Base-by-base conservation (phyloP, 345 rosid genomes). In the Linum lewisii region DNA sequence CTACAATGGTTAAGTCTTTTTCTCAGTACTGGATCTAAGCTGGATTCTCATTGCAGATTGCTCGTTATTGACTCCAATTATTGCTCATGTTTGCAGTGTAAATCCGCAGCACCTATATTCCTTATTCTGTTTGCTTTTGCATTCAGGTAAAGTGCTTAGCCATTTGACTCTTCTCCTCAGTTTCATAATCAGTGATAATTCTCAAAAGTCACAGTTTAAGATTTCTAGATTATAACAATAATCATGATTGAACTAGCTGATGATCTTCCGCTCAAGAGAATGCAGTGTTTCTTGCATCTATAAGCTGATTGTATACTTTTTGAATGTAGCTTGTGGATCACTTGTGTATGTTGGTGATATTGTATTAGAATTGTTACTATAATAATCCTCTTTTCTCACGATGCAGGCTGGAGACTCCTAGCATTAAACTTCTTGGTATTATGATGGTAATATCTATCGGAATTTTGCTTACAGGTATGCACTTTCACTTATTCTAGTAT, bases 61-160 rank as follows among this genome's bases (percentile, higher is more conserved):
- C 53, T 61, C 29, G 57, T 64, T 68, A 57, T 49, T 59, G 63
- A 66, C 57, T 53, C 59, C 22, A 62, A 13, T 1, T 37, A 21
- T 61, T 13, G 59, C 23, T 52, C 34, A 38, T 57, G 22, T 63
- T 59, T 80, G 83, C 87, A 93, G 97, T 93, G 99, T 80, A 93
- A 93, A 85, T 93, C 99, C 62, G 99, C 97, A 49, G 72, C 96
- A 52, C 99, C 99, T 38, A 85, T 94, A 78, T 94, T 90, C 77
- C 99, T 94, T 68, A 87, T 94, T 59, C 65, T 94, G 36, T 94
- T 94, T 69, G 96, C 99, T 69, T 94, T 94, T 84, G 97, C 97
- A 59, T 94, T 94, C 92, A 94, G 96, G 99, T 94, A 70, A 71
- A 50, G 14, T 55, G 24, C 72, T 63, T 60, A 47, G 24, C n/a